A percentile compares a stretch with the other conserved stretches of the same genome.
Conservation (phyloP, 23 red algal species). For the Chondrus crispus region DNA sequence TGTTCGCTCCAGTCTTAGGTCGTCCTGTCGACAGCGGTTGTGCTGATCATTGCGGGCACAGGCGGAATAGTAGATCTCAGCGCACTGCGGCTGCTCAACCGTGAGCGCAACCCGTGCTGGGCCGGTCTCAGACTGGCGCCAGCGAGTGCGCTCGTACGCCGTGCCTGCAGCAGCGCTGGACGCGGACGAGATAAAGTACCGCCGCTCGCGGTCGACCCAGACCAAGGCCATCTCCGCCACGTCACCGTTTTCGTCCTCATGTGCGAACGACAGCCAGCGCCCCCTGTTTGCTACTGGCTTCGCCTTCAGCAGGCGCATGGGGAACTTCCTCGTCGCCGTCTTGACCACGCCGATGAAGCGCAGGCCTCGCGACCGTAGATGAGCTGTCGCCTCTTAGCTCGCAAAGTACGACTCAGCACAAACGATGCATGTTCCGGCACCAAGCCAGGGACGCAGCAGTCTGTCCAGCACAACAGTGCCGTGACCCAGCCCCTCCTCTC, state of each 20-base stretch:
- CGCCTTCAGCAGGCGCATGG: neutral
- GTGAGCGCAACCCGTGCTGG: neutral
- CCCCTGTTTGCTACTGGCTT: neutral
- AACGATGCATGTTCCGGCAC: neutral
- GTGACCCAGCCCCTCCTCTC: neutral
- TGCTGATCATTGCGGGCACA: constrained; percentile 14
- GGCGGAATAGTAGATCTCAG: neutral
- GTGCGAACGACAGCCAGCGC: neutral
- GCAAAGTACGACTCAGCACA: constrained; percentile 25
- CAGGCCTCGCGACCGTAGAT: neutral
- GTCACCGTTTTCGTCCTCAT: neutral
- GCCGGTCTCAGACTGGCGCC: neutral
- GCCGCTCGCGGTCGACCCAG: constrained; percentile 20
- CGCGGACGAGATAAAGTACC: neutral
- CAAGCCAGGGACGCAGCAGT: neutral
- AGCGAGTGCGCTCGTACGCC: neutral
- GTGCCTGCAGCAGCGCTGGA: neutral
- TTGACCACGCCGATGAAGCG: constrained; percentile 27
- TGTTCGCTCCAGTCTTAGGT: constrained; percentile 2
- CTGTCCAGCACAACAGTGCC: neutral
- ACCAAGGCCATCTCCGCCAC: neutral
- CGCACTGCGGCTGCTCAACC: neutral
- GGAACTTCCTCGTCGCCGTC: neutral
- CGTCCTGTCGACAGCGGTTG: constrained; percentile 11
- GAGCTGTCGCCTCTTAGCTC: neutral